Percentiles rank a stretch among this genome's conserved stretches.
Conservation (phyloP, 2,329 filamentous ascomycete genomes). For the Fonsecaea multimorphosa region DNA sequence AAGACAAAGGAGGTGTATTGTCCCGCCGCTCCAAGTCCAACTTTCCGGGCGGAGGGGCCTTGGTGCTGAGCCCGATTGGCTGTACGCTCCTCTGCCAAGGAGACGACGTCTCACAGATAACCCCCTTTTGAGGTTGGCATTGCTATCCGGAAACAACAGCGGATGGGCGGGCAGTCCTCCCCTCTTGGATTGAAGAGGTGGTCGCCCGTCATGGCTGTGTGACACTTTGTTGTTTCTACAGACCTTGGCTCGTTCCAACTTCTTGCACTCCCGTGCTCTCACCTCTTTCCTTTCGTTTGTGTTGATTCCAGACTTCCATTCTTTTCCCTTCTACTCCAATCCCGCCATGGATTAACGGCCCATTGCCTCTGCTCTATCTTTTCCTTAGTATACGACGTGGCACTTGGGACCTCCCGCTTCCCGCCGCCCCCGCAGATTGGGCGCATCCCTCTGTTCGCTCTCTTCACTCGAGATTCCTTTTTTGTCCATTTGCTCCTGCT, state of each 20-base stretch:
- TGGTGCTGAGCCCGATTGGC: not conserved
- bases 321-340: not conserved
- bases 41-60: constrained; percentile 11
- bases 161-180: constrained; percentile 2
- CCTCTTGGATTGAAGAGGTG: not conserved
- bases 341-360: not conserved
- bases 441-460: not conserved
- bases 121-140: constrained; percentile 6
- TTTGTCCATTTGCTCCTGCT: not conserved
- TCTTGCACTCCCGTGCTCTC: not conserved
- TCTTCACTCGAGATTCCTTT: not conserved
- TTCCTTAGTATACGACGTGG: not conserved
- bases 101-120: constrained; percentile 9
- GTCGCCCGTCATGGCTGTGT: not conserved
- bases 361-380: not conserved
- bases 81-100: not conserved
- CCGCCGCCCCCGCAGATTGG: not conserved
- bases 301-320: not conserved
- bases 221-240: constrained; percentile 2
- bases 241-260: constrained; percentile 4
- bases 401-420: not conserved
- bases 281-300: constrained; percentile 4
- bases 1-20: constrained; percentile 2
- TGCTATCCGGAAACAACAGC: constrained; percentile 1
- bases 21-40: constrained; percentile 17